These are phyloP conservation scores for Cyclocybe aegerita DNA, from an alignment of 768 basidiomycete species.

Conservation along the genomic window DNA sequence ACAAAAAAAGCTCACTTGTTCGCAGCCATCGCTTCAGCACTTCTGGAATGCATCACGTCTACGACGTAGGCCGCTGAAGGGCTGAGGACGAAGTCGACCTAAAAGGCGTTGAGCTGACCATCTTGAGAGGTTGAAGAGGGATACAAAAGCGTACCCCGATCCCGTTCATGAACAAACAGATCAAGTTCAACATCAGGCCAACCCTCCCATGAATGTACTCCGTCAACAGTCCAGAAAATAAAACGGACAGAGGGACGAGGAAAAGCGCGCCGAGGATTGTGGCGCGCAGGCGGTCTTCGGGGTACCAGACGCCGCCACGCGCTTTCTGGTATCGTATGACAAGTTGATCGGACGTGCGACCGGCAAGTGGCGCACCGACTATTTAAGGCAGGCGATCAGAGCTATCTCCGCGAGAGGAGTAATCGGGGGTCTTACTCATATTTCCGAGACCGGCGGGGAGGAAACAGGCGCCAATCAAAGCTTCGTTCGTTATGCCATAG, in stretches of 20 bases:
- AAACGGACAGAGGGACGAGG: slow-evolving; percentile 51
- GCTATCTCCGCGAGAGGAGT: no score
- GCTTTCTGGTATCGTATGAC: slow-evolving; percentile 43
- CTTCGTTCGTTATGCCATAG: slow-evolving; percentile 55
- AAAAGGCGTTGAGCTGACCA: background rate
- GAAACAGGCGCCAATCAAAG: slow-evolving; percentile 56
- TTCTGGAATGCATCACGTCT: slow-evolving; percentile 53
- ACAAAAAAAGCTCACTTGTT: slow-evolving; percentile 36
- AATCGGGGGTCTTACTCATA: slow-evolving; percentile 21
- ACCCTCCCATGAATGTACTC: slow-evolving; percentile 42
- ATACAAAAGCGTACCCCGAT: slow-evolving; percentile 46
- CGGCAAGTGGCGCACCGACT: slow-evolving; percentile 61
- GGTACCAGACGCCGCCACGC: slow-evolving; percentile 55
- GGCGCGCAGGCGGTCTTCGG: slow-evolving; percentile 63
- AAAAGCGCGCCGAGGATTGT: slow-evolving; percentile 41
- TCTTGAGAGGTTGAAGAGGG: background rate
- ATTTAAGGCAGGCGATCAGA: background rate
- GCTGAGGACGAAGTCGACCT: slow-evolving; percentile 54
- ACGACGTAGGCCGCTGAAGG: slow-evolving; percentile 53
- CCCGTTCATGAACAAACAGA: slow-evolving; percentile 61
- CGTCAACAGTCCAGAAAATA: slow-evolving; percentile 44
- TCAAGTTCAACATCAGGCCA: slow-evolving; percentile 48
- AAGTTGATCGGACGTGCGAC: slow-evolving; percentile 51
- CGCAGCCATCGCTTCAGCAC: slow-evolving; percentile 59
- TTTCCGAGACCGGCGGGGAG: slow-evolving; percentile 56